Percentiles rank a stretch among this genome's conserved stretches.
Evolutionary conservation across 176 grass and related monocot genomes (phyloP).

Genomic region (Dactylis glomerata): DNA sequence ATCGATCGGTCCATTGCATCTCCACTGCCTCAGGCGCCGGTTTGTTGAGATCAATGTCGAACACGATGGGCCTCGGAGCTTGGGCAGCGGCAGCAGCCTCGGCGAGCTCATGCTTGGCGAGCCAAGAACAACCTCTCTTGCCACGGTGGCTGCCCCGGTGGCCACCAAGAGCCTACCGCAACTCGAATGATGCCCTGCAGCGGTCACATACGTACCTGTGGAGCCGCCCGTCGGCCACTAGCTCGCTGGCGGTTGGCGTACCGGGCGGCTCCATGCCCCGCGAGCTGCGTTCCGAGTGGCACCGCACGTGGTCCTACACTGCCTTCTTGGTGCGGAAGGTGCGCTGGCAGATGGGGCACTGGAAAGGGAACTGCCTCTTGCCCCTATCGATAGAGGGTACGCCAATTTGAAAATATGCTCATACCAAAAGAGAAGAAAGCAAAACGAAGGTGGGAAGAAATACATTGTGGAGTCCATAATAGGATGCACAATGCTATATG

Average conservation of each 20-base stretch:
- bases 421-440: no score
- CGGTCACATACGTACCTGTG: conserved; percentile 35
- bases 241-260: neutral
- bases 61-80: neutral
- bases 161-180: conserved; percentile 63
- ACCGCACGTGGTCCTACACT: conserved; percentile 54
- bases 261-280: conserved; percentile 49
- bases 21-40: conserved; percentile 8
- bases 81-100: neutral
- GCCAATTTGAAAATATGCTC: no score
- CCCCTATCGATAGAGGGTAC: neutral
- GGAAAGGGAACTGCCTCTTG: neutral
- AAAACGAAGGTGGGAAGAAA: no score
- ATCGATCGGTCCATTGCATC: conserved; percentile 9
- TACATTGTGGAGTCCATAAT: no score
- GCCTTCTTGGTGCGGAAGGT: conserved; percentile 40
- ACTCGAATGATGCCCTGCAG: conserved; percentile 38
- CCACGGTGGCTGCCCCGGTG: conserved; percentile 75
- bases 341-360: conserved; percentile 42
- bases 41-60: conserved; percentile 43
- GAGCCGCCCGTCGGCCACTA: neutral
- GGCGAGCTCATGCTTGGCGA: conserved; percentile 21
- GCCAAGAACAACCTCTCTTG: conserved; percentile 49
- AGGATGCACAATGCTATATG: no score
- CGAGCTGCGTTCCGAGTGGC: conserved; percentile 41